Conservation (phyloP, 805 yeast species). For the Candida odintsovae region DNA sequence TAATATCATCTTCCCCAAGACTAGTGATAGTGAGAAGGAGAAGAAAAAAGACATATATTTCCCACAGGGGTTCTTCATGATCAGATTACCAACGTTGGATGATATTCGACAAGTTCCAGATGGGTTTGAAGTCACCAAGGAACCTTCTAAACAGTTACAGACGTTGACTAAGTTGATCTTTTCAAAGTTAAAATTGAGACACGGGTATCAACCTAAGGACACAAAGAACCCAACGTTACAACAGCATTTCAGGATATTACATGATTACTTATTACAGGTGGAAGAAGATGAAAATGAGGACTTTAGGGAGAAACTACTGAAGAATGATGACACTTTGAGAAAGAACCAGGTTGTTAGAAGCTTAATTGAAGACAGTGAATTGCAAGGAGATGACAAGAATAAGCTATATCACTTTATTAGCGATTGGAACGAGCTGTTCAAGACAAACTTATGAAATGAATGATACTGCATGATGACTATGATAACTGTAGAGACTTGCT, state of each 20-base stretch:
- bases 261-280: constrained; percentile 59
- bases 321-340: constrained; percentile 31
- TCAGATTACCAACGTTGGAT: constrained; percentile 67
- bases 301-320: constrained; percentile 10
- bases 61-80: constrained; percentile 63
- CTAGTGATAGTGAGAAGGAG: background rate
- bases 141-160: constrained; percentile 7
- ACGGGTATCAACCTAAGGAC: constrained; percentile 50
- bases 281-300: constrained; percentile 22
- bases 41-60: constrained; percentile 1
- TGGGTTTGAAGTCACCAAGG: constrained; percentile 5
- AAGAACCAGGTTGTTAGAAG: constrained; percentile 25
- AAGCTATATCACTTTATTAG: constrained; percentile 23
- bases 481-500: background rate
- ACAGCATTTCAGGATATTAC: constrained; percentile 59
- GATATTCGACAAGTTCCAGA: constrained; percentile 66
- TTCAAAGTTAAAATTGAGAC: constrained; percentile 35
- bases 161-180: constrained; percentile 21
- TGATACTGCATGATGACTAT: background rate
- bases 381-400: constrained; percentile 14
- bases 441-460: constrained; percentile 4
- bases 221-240: constrained; percentile 62
- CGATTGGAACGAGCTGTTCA: constrained; percentile 29
- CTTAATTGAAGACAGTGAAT: constrained; percentile 23
- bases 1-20: background rate